Base-by-base conservation (phyloP, 176 grass and related monocot genomes). In the Oryza australiensis region DNA sequence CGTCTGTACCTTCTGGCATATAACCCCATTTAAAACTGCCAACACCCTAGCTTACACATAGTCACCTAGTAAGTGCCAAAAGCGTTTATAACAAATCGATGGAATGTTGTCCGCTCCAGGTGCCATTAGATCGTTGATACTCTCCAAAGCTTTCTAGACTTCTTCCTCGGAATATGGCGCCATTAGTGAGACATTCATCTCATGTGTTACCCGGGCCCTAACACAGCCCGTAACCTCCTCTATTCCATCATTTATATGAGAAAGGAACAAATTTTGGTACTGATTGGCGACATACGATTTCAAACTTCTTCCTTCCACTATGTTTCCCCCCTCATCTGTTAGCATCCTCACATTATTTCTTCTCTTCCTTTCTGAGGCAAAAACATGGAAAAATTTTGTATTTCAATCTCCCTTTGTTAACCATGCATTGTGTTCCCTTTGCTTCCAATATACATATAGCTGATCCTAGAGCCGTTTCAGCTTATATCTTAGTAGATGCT, bases 141-240 rank as follows among this genome's bases (percentile, higher is more conserved):
- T 2, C 11, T 28, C 24, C 23, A 64, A n/a, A 3, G 62, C 23
- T 5, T 64, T 4, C 9, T 9, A 3, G 0, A 64, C 3, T 64
- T 64, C 62, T 1, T 64, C 26, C 2, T 11, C 62, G 7, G 7
- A 22, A 64, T 3, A 26, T 3, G 5, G 9, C 8, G 0, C 10
- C 8, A 3, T 9, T 2, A 64, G 23, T 3, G 1, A 0, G 0
- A 3, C 24, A 28, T 64, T 64, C n/a, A 64, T 64, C 23, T 28
- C 62, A 0, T 1, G 0, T 0, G 23, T 27, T 0, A 63, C 24
- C 5, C 60, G 11, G 3, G 5, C 0, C 5, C 12, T 2, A 0
- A 63, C 60, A 27, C 23, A 26, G 0, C 1, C 10, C 0, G 24
- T 10, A 0, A 64, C 24, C 2, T 28, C 62, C 0, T 3, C 3